phyloP scores from a whole-genome alignment of 140 eudicot genomes.

The Erigeron philadelphicus region DNA sequence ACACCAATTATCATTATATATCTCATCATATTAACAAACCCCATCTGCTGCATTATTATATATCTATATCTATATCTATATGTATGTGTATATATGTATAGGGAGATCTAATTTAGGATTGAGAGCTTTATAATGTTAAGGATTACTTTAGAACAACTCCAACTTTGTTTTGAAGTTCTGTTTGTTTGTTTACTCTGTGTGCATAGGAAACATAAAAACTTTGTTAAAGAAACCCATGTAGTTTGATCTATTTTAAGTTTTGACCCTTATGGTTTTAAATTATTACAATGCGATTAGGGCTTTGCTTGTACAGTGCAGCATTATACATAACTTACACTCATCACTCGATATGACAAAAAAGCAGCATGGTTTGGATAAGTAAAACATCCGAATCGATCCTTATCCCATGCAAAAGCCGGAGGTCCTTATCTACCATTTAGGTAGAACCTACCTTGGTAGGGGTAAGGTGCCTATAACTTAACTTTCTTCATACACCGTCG shows the following conservation, averaged over 20 bases:
- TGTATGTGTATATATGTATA: not conserved
- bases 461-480: too few relatives aligned
- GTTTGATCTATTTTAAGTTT: not conserved
- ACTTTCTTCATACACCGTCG: too few relatives aligned
- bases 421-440: too few relatives aligned
- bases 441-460: too few relatives aligned
- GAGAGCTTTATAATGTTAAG: conserved; percentile 16
- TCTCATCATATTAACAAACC: conserved; percentile 22
- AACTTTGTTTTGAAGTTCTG: conserved; percentile 12
- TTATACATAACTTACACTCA: too few relatives aligned
- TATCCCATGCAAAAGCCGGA: too few relatives aligned
- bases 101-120: conserved; percentile 25
- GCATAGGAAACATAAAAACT: not conserved
- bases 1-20: conserved; percentile 17
- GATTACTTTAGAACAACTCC: conserved; percentile 25
- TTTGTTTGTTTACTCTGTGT: conserved; percentile 4
- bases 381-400: too few relatives aligned
- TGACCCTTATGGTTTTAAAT: not conserved
- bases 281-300: too few relatives aligned
- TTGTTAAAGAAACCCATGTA: not conserved
- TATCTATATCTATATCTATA: too few relatives aligned
- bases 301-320: too few relatives aligned
- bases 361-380: too few relatives aligned
- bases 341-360: too few relatives aligned
- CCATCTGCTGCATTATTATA: conserved; percentile 13